A percentile compares a stretch with the other conserved stretches of the same genome.
These are phyloP conservation scores for Phytopythium oedochilum DNA, from an alignment of 352 stramenopile species.

Conservation along the genomic window DNA sequence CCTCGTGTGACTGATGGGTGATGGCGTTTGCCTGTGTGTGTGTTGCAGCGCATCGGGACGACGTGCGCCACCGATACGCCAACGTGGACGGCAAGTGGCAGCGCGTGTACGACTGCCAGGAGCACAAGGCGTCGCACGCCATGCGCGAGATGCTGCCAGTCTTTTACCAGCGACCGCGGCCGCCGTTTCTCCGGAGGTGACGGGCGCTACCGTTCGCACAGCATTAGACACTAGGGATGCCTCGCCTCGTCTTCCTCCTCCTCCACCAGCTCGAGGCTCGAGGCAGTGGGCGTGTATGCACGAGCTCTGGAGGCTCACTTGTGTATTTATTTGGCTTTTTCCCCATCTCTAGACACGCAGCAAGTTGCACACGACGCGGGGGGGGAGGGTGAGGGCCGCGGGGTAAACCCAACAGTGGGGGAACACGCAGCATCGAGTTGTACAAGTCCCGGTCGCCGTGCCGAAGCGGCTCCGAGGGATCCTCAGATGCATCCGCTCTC, in stretches of 20 bases:
- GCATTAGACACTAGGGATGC: background rate
- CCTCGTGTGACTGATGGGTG: background rate
- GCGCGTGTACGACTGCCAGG: constrained; percentile 69
- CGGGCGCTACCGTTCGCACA: background rate
- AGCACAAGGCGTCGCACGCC: constrained; percentile 44
- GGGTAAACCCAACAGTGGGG: background rate
- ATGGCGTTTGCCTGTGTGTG: background rate
- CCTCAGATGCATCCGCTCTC: constrained; percentile 10
- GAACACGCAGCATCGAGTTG: background rate
- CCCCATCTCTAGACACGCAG: constrained; percentile 4
- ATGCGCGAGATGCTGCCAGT: constrained; percentile 73
- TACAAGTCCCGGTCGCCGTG: background rate
- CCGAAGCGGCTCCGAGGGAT: too few species aligned
- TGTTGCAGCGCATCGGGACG: constrained; percentile 39
- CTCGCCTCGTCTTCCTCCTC: too few species aligned
- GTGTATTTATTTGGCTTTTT: constrained; percentile 8
- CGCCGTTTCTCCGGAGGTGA: background rate
- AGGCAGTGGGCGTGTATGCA: background rate
- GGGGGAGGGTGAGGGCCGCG: background rate
- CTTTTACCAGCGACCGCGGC: constrained; percentile 30
- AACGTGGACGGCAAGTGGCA: constrained; percentile 83
- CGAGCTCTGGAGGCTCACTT: background rate
- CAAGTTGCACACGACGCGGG: background rate
- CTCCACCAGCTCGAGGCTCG: background rate
- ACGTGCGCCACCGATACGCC: constrained; percentile 69